Evolutionary conservation across 1,284 basidiomycete genomes (phyloP), one percentile per base, ranked within the genome.

Genomic region (Boletus holoroseus): DNA sequence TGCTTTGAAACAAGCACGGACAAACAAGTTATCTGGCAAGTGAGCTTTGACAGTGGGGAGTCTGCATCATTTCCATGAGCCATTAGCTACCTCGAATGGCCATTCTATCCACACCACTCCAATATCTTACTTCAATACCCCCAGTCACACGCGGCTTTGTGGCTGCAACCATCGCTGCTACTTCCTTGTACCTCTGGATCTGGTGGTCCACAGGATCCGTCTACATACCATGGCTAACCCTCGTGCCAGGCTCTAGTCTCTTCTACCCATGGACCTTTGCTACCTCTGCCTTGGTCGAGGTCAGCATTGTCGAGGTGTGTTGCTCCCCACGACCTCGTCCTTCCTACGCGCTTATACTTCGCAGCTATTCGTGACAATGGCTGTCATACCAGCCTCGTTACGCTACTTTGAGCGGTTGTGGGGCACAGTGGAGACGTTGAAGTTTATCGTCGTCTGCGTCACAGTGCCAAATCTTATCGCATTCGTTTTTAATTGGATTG

Each of bases 241-340:
- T 97, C 48, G 76, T 93, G 9, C 94, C 95, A 1, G 93, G 91
- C 26, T 78, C 78, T 30, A 88, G 88, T 62, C 68, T 92, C 41
- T 91, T 88, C 72, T 88, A 87, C 60, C 95, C 95, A 26, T 99
- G 94, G 94, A 94, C 92, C 2, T 79, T 99, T 53, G 69, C 94
- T 24, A 94, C 89, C 0, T 84, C 91, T 1, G 85, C 82, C 9
- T 82, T 95, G 55, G 88, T 96, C 41, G 95, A 99, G 72, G 81
- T 84, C 43, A 86, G 79, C 52, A 61, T 94, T 51, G 70, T 91
- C 57, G 93, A 95, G 80, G 94, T 91, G 53, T 62, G 85, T 74
- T 20, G 43, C 8, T 40, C 12, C 42, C 27, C 8, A 35, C 44
- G 32, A 11, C 44, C 38, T 44, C 13, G 37, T 30, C 41, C 52